phyloP scores from a whole-genome alignment of 169 alveolate species.

The Cryptosporidium sp. region DNA sequence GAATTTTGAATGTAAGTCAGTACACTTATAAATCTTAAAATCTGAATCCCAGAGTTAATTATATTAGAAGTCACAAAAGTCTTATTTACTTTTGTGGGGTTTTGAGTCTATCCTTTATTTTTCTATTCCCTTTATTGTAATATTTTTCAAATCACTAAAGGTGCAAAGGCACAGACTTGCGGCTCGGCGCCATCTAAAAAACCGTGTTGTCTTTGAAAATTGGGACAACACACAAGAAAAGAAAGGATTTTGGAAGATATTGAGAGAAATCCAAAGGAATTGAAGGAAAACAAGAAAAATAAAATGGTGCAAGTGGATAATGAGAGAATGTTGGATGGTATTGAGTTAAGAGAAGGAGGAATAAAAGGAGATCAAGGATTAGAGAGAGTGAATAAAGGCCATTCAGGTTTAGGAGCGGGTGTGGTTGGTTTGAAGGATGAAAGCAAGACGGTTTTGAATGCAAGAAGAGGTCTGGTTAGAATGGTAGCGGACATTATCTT shows the following conservation, averaged over 20 bases:
- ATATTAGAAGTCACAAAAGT: too few relatives aligned
- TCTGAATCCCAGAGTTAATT: background rate
- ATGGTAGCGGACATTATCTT: constrained; percentile 11
- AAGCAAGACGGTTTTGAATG: constrained; percentile 10
- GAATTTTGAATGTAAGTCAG: background rate
- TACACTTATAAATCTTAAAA: background rate
- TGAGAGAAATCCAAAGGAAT: background rate
- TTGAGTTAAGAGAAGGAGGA: background rate
- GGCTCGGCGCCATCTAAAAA: constrained; percentile 70
- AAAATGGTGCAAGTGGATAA: constrained; percentile 31
- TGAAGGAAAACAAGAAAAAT: background rate
- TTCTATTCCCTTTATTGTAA: background rate
- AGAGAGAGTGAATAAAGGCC: background rate
- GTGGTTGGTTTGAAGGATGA: background rate
- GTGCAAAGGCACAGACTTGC: constrained; percentile 64
- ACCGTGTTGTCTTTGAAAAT: constrained; percentile 65
- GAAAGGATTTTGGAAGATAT: background rate
- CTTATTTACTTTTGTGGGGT: background rate
- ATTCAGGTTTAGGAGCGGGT: background rate
- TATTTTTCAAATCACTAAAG: background rate
- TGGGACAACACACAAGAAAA: constrained; percentile 43
- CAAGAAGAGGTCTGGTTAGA: constrained; percentile 46
- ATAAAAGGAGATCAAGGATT: background rate
- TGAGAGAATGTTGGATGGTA: background rate
- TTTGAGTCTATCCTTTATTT: background rate